Base-by-base conservation (phyloP, 306 rosid species). In the Inga laurina region DNA sequence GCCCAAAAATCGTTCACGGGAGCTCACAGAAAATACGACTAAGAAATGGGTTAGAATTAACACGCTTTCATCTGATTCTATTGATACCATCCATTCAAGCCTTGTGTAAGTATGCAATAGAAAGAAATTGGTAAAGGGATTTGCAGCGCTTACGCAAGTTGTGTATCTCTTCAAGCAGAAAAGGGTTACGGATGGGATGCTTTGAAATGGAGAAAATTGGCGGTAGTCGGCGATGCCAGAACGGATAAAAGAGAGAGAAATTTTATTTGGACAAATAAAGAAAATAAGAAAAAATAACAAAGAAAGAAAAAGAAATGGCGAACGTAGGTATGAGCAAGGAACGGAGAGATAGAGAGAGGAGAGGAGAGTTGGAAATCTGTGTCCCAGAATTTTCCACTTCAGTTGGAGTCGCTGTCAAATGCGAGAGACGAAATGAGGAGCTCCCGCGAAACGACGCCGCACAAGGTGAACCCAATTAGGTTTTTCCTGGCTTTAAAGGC, bases 1-100 rank as follows among this genome's bases (percentile, higher is more conserved):
- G 45, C 78, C 85, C 84, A 64, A 3, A 49, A 87, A 81, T 77
- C 66, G 41, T 81, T 34, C 51, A 59, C 21, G 39, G 76, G 22
- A 62, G 75, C 41, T 81, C 64, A 81, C 78, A 82, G 81, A 44
- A 49, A 52, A 56, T 51, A 65, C 30, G 24, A 73, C 49, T 21
- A 5, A 34, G n/a, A 54, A 68, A 70, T 49, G 64, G 45, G 45
- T 9, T 32, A 30, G 16, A 22, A 72, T 21, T 11, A 72, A 45
- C 57, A 46, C 41, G 43, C 8, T 19, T 72, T 12, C 41, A 24
- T 46, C 41, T 30, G 44, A 73, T 73, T 73, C 54, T 14, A 51
- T 51, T 32, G 19, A 51, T 32, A 74, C 19, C 52, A 52, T 32
- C 78, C 45, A 51, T 18, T n/a, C 10, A 51, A 16, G 46, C 27